phyloP scores from a whole-genome alignment of 371 early-diverging fungal species.

The Rhizopus delemar region DNA sequence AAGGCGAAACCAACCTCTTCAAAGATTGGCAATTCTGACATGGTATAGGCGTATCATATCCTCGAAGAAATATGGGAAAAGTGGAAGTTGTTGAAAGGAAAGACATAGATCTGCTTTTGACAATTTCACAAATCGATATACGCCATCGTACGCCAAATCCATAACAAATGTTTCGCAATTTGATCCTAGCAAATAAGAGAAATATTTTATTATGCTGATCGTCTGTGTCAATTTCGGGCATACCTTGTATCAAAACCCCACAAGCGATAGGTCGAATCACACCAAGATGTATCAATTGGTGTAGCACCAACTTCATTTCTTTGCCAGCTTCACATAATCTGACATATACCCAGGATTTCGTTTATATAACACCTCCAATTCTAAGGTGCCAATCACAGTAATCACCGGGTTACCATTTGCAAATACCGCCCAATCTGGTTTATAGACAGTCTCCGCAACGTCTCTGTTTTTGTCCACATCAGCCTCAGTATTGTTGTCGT shows the following conservation, averaged over 20 bases:
- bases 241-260: constrained; percentile 21
- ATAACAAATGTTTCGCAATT: constrained; percentile 13
- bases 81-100: no score
- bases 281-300: constrained; percentile 18
- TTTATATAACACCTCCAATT: constrained; percentile 16
- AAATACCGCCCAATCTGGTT: constrained; percentile 20
- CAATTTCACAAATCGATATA: no score
- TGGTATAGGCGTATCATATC: no score
- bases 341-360: constrained; percentile 18
- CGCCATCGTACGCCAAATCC: constrained; percentile 10
- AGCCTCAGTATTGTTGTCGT: no score
- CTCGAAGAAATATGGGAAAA: no score
- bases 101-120: no score
- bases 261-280: constrained; percentile 17
- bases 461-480: constrained; percentile 8
- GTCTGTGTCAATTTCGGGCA: constrained; percentile 11
- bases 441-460: constrained; percentile 16
- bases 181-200: constrained; percentile 13
- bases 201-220: constrained; percentile 9
- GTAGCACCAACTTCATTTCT: constrained; percentile 22
- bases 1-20: no score
- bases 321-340: constrained; percentile 16
- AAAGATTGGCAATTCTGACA: no score
- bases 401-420: constrained; percentile 9
- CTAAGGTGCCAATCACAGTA: constrained; percentile 16